Percentiles rank a stretch among this genome's conserved stretches.
phyloP scores from a whole-genome alignment of 2,329 filamentous ascomycete genomes.

The Cadophora sp. region DNA sequence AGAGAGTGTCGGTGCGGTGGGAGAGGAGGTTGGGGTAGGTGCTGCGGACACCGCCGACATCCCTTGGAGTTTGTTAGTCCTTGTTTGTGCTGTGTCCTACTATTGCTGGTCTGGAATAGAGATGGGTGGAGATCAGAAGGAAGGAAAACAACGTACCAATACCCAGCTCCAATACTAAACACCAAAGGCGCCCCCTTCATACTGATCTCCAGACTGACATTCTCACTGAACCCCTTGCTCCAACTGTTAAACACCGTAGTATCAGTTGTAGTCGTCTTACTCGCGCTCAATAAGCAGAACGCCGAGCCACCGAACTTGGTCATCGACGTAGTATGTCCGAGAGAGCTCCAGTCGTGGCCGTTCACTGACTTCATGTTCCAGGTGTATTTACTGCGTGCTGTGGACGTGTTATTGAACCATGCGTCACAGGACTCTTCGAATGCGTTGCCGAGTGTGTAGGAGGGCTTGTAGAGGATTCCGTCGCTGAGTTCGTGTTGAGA shows the following conservation, averaged over 20 bases:
- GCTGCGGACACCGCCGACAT: conserved; percentile 22
- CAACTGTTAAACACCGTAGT: background rate
- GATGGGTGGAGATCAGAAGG: background rate
- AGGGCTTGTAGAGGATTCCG: conserved; percentile 25
- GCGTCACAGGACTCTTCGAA: conserved; percentile 23
- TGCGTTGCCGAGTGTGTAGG: conserved; percentile 19
- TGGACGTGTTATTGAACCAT: conserved; percentile 26
- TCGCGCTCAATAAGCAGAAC: conserved; percentile 1
- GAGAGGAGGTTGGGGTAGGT: conserved; percentile 24
- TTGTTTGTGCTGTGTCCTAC: background rate
- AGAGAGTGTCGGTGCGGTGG: conserved; percentile 20
- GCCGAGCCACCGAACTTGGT: conserved; percentile 7
- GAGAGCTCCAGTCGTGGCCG: conserved; percentile 22
- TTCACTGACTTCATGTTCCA: conserved; percentile 26
- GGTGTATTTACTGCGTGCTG: conserved; percentile 12
- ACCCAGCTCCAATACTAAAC: conserved; percentile 7
- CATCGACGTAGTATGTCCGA: conserved; percentile 19
- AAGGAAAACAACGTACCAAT: background rate
- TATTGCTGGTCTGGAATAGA: no score
- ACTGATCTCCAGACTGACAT: conserved; percentile 7
- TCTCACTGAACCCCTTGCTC: background rate
- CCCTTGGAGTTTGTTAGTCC: conserved; percentile 3
- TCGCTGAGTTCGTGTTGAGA: conserved; percentile 17
- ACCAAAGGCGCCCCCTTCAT: conserved; percentile 11
- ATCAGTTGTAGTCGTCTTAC: background rate